Conservation (phyloP, 2,329 filamentous ascomycete genomes). For the Monosporascus sp. region DNA sequence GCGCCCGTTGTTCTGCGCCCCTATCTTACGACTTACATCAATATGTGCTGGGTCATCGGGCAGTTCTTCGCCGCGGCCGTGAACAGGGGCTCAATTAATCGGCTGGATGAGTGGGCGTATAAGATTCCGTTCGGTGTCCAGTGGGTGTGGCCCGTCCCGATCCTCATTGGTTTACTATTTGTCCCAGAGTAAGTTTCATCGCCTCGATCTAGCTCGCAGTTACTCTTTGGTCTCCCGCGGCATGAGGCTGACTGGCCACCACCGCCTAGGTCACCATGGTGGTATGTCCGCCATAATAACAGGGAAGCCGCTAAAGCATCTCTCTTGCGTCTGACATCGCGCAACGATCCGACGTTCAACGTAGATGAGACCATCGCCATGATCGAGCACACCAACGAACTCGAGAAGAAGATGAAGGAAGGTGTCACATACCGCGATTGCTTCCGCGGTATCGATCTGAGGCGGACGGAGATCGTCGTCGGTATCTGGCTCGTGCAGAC, state of each 20-base stretch:
- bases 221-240: too few relatives aligned
- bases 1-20: slow-evolving; percentile 43
- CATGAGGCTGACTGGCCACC: not conserved
- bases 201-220: too few relatives aligned
- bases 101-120: slow-evolving; percentile 42
- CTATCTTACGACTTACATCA: slow-evolving; percentile 51
- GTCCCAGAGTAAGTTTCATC: slow-evolving; percentile 38
- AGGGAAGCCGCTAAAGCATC: slow-evolving; percentile 35
- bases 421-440: slow-evolving; percentile 45
- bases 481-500: slow-evolving; percentile 46
- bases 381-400: slow-evolving; percentile 49
- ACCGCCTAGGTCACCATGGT: slow-evolving; percentile 42
- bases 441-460: slow-evolving; percentile 47
- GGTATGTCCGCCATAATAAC: slow-evolving; percentile 41
- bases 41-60: slow-evolving; percentile 54
- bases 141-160: slow-evolving; percentile 47
- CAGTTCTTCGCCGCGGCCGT: slow-evolving; percentile 47
- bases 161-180: slow-evolving; percentile 39
- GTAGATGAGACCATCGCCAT: slow-evolving; percentile 45
- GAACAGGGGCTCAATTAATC: slow-evolving; percentile 35
- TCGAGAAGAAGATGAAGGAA: slow-evolving; percentile 38
- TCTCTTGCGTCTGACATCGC: slow-evolving; percentile 37
- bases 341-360: slow-evolving; percentile 35
- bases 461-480: slow-evolving; percentile 49
- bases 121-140: slow-evolving; percentile 47